Base-by-base conservation (phyloP, 1,139 yeast species). In the Ogataea hybrid region DNA sequence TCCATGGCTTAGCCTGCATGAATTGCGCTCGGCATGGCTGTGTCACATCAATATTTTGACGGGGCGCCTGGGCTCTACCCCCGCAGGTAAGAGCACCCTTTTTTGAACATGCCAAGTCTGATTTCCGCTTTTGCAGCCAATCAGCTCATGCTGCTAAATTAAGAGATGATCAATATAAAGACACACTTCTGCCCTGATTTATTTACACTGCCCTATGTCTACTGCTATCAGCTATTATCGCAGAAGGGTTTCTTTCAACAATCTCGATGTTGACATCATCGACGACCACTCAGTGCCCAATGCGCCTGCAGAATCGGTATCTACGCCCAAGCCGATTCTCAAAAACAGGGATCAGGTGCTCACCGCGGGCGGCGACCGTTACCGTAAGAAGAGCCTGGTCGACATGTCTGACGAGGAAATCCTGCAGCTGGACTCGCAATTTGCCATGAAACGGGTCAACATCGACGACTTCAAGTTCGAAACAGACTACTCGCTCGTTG, bases 391-490 rank as follows among this genome's bases (percentile, higher is more conserved):
- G 57, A 75, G 82, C 25, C 73, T 79, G 51, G 73, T 77, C 10
- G 82, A 73, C 3, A 77, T 83, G 85, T 70, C 84, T 4, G 71
- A 76, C 55, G 83, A 77, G 50, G 88, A 83, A 57, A 64, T 83
- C 38, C 63, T 79, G 55, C 79, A 75, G 4, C 60, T 81, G 54
- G 89, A 81, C 59, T 70, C 76, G 2, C 84, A 79, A 52, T 81
- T 69, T 53, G 41, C 56, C 32, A 46, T 48, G 17, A 48, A 43
- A 45, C 34, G 51, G n/a, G 47, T 54, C 37, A 50, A 56, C 42
- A 41, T 57, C 30, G 56, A 53, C 28, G 44, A 46, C 27, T 52
- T 52, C 40, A 46, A 43, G 25, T 52, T 50, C 36, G 52, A 51
- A 27, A 38, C 40, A 25, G 53, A 51, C 22, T 45, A 49, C 34